phyloP scores from a whole-genome alignment of 1,284 basidiomycete genomes.

The Apiotrichum veenhuisii region DNA sequence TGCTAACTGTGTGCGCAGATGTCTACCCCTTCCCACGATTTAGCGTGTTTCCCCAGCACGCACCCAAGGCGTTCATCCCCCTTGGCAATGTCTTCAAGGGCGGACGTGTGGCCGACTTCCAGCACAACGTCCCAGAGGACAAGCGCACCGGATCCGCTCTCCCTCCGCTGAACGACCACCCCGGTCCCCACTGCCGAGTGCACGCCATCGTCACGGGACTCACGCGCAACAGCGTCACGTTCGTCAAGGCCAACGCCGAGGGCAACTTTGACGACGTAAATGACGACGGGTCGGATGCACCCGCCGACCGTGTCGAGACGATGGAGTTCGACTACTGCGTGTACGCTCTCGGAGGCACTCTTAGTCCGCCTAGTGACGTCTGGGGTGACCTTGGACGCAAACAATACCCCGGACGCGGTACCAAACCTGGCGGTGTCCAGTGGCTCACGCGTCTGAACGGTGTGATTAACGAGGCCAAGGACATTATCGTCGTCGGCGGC shows the following conservation, averaged over 20 bases:
- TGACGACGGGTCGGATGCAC: slow-evolving; percentile 12
- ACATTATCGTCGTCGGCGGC: slow-evolving; percentile 50
- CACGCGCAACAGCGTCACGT: slow-evolving; percentile 52
- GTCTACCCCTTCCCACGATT: slow-evolving; percentile 54
- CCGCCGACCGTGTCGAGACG: slow-evolving; percentile 16
- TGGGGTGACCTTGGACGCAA: slow-evolving; percentile 28
- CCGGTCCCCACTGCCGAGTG: slow-evolving; percentile 35
- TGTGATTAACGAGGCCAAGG: slow-evolving; percentile 40
- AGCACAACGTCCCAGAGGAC: background rate
- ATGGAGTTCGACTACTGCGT: slow-evolving; percentile 51
- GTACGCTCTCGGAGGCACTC: slow-evolving; percentile 47
- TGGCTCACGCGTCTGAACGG: slow-evolving; percentile 30
- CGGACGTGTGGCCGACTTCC: slow-evolving; percentile 7
- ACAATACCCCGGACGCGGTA: slow-evolving; percentile 25
- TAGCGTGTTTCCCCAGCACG: slow-evolving; percentile 49
- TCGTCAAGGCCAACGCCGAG: slow-evolving; percentile 38
- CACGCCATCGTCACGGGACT: slow-evolving; percentile 56
- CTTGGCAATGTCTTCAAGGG: slow-evolving; percentile 52
- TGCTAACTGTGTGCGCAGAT: slow-evolving; percentile 29
- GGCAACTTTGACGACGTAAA: slow-evolving; percentile 15
- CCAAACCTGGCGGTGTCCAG: slow-evolving; percentile 34
- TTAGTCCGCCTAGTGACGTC: slow-evolving; percentile 46
- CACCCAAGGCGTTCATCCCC: slow-evolving; percentile 61
- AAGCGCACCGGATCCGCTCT: slow-evolving; percentile 1
- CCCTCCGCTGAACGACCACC: slow-evolving; percentile 20